A percentile compares a stretch with the other conserved stretches of the same genome.
phyloP scores from a whole-genome alignment of 305 asterid genomes.

The Coffea humblotiana region DNA sequence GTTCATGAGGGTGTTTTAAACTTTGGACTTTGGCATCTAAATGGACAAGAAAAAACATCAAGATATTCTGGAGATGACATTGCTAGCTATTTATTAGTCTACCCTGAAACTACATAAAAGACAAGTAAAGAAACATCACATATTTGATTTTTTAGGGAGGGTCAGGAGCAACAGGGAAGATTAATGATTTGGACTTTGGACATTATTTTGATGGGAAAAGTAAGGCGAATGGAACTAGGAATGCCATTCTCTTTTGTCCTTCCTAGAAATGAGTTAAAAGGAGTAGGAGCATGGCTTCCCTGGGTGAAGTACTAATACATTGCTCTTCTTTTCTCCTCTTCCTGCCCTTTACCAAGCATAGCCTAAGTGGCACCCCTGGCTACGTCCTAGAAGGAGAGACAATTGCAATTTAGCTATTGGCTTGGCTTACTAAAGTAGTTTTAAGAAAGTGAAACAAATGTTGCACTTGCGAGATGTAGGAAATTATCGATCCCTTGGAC shows the following conservation, averaged over 20 bases:
- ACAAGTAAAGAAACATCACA: not conserved
- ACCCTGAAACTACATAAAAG: not conserved
- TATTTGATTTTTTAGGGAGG: not conserved
- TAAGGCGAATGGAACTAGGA: not conserved
- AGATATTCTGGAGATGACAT: not conserved
- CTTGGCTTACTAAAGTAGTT: not conserved
- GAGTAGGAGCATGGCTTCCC: not conserved
- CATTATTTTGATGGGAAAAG: not conserved
- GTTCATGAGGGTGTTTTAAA: not conserved
- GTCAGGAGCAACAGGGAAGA: not conserved
- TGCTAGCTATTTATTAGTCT: not conserved
- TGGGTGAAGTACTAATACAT: not conserved
- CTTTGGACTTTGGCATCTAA: not conserved
- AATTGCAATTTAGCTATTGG: not conserved
- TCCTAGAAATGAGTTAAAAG: not conserved
- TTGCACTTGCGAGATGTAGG: not conserved
- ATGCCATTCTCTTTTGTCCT: too few species aligned
- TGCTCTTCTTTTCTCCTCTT: not conserved
- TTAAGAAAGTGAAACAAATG: not conserved
- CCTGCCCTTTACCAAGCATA: too few species aligned
- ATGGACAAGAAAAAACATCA: not conserved
- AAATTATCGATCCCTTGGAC: not conserved
- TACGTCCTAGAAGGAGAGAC: not conserved
- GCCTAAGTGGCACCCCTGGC: not conserved
- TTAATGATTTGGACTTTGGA: not conserved